Conservation (phyloP, 352 stramenopile genomes). For the Phytophthora citrophthora region DNA sequence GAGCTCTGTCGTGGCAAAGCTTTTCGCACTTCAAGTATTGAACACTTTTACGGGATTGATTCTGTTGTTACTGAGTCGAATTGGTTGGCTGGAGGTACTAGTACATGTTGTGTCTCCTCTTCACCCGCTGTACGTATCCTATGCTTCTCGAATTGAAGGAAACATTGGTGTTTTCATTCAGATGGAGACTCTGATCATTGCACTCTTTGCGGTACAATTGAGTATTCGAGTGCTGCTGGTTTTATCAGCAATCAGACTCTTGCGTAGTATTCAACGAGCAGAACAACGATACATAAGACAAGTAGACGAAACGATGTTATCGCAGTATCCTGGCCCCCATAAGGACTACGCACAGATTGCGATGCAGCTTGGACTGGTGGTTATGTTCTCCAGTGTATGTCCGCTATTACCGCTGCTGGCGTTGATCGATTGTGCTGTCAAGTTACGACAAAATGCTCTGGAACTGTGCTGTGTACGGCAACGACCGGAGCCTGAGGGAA, state of each 20-base stretch:
- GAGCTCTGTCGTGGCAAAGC: constrained; percentile 41
- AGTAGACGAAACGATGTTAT: constrained; percentile 25
- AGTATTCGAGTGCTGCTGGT: constrained; percentile 25
- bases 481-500: constrained; percentile 42
- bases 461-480: constrained; percentile 49
- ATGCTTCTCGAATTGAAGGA: constrained; percentile 15
- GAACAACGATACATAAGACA: constrained; percentile 5
- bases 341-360: constrained; percentile 53
- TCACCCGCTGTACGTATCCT: constrained; percentile 21
- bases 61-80: constrained; percentile 34
- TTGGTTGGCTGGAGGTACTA: constrained; percentile 17
- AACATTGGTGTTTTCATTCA: constrained; percentile 42
- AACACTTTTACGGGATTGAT: constrained; percentile 48
- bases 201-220: constrained; percentile 43
- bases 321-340: constrained; percentile 35
- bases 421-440: constrained; percentile 46
- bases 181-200: constrained; percentile 46
- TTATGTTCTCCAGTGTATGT: constrained; percentile 52
- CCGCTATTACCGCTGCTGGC: constrained; percentile 49
- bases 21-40: constrained; percentile 50
- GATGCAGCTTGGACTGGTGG: constrained; percentile 50
- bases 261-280: constrained; percentile 6
- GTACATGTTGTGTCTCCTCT: constrained; percentile 18
- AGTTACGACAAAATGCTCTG: constrained; percentile 50
- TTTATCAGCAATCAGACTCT: constrained; percentile 15